Conservation (phyloP, 164 flowering plant genomes). For the Sedum album region DNA sequence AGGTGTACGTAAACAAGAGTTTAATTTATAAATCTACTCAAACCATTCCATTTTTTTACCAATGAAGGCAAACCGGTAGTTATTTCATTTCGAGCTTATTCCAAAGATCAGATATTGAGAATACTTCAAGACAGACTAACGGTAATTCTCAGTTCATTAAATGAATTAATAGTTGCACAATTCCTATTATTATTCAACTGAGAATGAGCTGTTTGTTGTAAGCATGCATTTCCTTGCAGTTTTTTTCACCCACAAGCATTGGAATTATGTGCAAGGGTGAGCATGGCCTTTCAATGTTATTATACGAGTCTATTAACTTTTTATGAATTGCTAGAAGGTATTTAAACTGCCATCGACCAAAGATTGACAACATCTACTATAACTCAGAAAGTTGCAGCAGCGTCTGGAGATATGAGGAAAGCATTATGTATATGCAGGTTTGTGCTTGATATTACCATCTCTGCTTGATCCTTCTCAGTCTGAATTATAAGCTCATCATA, state of each 20-base stretch:
- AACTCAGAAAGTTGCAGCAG: constrained; percentile 88
- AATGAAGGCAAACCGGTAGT: constrained; percentile 78
- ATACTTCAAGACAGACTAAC: constrained; percentile 75
- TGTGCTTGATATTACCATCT: constrained; percentile 11
- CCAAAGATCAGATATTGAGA: constrained; percentile 71
- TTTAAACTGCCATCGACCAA: background rate
- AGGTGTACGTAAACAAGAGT: background rate
- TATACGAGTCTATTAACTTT: no score
- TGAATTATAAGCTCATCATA: background rate
- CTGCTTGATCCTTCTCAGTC: background rate
- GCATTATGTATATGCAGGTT: constrained; percentile 92
- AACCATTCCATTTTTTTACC: constrained; percentile 9
- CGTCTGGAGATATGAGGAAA: constrained; percentile 96
- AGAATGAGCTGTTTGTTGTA: background rate
- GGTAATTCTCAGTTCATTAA: constrained; percentile 32
- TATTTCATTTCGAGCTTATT: constrained; percentile 79
- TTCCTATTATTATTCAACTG: background rate
- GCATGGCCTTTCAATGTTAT: constrained; percentile 14
- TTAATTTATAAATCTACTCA: background rate
- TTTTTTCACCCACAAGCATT: constrained; percentile 81
- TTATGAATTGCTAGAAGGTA: background rate
- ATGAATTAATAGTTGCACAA: background rate
- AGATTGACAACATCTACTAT: background rate
- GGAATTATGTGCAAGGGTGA: constrained; percentile 95
- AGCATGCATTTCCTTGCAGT: constrained; percentile 48